Base-by-base conservation (phyloP, 768 basidiomycete species). In the Gloeostereum incarnatum region DNA sequence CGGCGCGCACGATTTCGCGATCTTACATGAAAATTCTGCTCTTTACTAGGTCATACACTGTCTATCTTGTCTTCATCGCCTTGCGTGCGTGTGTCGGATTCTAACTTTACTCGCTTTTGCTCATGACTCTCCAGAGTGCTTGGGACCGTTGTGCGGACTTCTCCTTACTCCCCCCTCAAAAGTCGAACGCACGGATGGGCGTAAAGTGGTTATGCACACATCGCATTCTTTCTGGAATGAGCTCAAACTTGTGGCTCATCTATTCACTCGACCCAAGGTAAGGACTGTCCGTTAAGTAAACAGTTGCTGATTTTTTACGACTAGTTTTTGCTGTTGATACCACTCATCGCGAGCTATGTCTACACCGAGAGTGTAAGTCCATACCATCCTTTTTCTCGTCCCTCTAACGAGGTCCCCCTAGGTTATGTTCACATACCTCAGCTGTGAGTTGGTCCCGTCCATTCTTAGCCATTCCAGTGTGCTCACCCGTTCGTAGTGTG, bases 31-130 rank as follows among this genome's bases (percentile, higher is more conserved):
- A n/a, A n/a, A n/a, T n/a, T n/a, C n/a, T n/a, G n/a, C n/a, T n/a
- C n/a, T n/a, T n/a, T n/a, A n/a, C n/a, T n/a, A n/a, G n/a, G n/a
- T 38, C 37, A 8, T 38, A 38, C 17, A 19, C n/a, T 19, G 37
- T 38, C 10, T 38, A 38, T 29, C 26, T 38, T 17, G 17, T 38
- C 11, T 38, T 38, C 16, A 38, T 38, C 11, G 37, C 26, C 18
- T 14, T 38, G 3, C 37, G 29, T 26, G n/a, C n/a, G n/a, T n/a
- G n/a, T n/a, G n/a, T n/a, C n/a, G n/a, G n/a, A n/a, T n/a, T n/a
- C n/a, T n/a, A n/a, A n/a, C n/a, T n/a, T n/a, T n/a, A n/a, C n/a
- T n/a, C n/a, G n/a, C n/a, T n/a, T n/a, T n/a, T n/a, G n/a, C n/a
- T n/a, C n/a, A n/a, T n/a, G n/a, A n/a, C n/a, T n/a, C n/a, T n/a